Evolutionary conservation across 1,284 basidiomycete species (phyloP).

Genomic region (Boletellus deceptivus): DNA sequence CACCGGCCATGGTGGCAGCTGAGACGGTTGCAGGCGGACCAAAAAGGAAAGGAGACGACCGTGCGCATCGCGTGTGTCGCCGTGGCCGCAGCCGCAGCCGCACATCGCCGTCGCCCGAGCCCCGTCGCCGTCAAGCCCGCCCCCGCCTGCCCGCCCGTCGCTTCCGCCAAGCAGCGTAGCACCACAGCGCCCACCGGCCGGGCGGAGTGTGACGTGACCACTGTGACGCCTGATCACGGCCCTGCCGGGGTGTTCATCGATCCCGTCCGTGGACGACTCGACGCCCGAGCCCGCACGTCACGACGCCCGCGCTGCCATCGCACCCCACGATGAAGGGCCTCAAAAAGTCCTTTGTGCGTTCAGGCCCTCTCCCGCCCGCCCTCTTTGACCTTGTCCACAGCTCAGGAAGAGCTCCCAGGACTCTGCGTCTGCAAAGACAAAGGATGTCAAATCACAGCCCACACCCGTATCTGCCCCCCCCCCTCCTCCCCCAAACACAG

Average conservation of each 20-base stretch:
- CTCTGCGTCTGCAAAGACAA: constrained; percentile 63
- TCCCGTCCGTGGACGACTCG: constrained; percentile 22
- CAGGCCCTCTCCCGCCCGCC: constrained; percentile 8
- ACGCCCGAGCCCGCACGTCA: constrained; percentile 3
- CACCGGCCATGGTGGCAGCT: constrained; percentile 30
- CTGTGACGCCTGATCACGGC: constrained; percentile 32
- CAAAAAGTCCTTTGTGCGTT: constrained; percentile 81
- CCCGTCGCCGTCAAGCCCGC: not conserved
- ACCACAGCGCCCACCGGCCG: constrained; percentile 2
- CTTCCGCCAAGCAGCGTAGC: constrained; percentile 11
- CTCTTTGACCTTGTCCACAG: constrained; percentile 37
- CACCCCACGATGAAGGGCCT: constrained; percentile 75
- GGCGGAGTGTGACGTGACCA: constrained; percentile 27
- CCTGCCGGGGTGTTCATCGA: constrained; percentile 30
- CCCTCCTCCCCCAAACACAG: constrained; percentile 61
- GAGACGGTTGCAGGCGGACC: constrained; percentile 24
- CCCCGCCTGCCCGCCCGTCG: not conserved
- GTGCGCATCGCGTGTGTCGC: no score
- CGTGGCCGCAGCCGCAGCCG: not conserved
- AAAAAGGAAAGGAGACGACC: constrained; percentile 27
- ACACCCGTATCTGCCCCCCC: constrained; percentile 52
- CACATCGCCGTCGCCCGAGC: not conserved
- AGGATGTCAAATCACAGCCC: constrained; percentile 54
- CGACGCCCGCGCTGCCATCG: constrained; percentile 14
- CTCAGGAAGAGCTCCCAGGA: constrained; percentile 67